phyloP scores from a whole-genome alignment of 2,329 filamentous ascomycete genomes.

The Acarospora socialis region DNA sequence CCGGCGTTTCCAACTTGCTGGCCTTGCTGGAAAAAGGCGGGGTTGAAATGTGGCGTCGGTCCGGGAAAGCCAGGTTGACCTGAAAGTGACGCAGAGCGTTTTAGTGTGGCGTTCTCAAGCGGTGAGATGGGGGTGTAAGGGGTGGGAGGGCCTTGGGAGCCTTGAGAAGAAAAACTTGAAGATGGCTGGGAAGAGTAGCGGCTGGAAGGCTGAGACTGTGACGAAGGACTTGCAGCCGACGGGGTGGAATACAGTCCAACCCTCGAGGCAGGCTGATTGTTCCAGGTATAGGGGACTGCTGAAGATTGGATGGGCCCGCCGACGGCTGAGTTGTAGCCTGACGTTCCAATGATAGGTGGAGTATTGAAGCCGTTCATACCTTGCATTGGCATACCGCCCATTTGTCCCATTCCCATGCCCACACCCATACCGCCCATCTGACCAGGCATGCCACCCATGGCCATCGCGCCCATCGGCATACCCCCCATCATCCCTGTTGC shows the following conservation, averaged over 20 bases:
- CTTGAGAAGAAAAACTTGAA: conserved; percentile 1
- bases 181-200: no score
- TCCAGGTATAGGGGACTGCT: no score
- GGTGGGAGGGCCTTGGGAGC: neutral
- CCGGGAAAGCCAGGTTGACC: conserved; percentile 44
- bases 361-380: conserved; percentile 25
- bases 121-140: neutral
- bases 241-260: no score
- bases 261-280: neutral
- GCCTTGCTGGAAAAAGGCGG: conserved; percentile 52
- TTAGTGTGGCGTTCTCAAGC: conserved; percentile 6
- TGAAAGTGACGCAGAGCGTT: conserved; percentile 4
- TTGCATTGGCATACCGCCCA: conserved; percentile 39
- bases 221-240: neutral
- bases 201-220: conserved; percentile 4
- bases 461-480: conserved; percentile 40
- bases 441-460: conserved; percentile 28
- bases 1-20: conserved; percentile 28
- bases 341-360: conserved; percentile 17
- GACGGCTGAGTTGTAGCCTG: no score
- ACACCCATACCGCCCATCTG: conserved; percentile 38
- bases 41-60: conserved; percentile 57
- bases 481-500: conserved; percentile 32
- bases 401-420: conserved; percentile 38
- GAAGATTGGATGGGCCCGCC: no score